A percentile compares a stretch with the other conserved stretches of the same genome.
Evolutionary conservation across 306 rosid genomes (phyloP).

Genomic region (Lathyrus oleraceus): DNA sequence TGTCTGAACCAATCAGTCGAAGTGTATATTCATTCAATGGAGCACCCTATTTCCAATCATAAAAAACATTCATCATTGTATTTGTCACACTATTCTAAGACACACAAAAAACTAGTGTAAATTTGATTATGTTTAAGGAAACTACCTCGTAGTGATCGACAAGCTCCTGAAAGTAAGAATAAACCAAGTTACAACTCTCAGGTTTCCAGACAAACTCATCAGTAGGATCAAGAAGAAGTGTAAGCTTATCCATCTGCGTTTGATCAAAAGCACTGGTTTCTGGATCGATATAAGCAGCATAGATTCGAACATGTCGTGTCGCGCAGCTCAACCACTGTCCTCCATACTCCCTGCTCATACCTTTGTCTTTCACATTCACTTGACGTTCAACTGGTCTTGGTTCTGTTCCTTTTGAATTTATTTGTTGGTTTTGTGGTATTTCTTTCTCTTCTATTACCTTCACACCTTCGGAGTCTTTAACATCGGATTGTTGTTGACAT

Average conservation of each 20-base stretch:
- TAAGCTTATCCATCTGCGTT: conserved; percentile 91
- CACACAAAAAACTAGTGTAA: neutral
- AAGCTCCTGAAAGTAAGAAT: conserved; percentile 87
- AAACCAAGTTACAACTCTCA: conserved; percentile 68
- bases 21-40: conserved; percentile 87
- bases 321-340: conserved; percentile 63
- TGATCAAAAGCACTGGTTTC: conserved; percentile 83
- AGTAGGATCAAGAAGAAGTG: conserved; percentile 84
- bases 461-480: conserved; percentile 43
- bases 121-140: neutral
- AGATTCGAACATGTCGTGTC: conserved; percentile 60
- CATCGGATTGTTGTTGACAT: conserved; percentile 59
- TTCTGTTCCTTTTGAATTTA: conserved; percentile 46
- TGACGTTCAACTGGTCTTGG: conserved; percentile 88
- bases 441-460: conserved; percentile 40
- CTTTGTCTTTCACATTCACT: conserved; percentile 69
- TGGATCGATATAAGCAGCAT: conserved; percentile 86
- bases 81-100: conserved; percentile 7
- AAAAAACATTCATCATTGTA: neutral
- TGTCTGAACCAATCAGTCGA: conserved; percentile 90
- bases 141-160: conserved; percentile 94
- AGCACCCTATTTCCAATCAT: conserved; percentile 64
- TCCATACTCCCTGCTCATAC: conserved; percentile 84
- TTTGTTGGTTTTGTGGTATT: conserved; percentile 29
- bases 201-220: conserved; percentile 89